Conservation (phyloP, 2,329 filamentous ascomycete genomes). For the Orbilia brochopaga region DNA sequence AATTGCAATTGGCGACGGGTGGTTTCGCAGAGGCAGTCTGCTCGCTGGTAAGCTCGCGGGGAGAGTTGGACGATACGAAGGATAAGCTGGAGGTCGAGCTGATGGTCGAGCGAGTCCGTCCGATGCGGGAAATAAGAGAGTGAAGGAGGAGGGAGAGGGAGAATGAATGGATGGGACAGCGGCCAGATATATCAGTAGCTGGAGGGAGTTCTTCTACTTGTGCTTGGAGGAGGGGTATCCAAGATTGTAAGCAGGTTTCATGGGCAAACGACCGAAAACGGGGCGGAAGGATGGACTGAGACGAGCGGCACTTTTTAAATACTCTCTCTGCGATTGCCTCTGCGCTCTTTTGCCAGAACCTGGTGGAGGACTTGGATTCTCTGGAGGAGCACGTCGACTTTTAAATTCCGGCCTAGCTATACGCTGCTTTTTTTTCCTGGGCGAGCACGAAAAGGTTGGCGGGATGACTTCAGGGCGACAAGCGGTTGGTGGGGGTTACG, state of each 20-base stretch:
- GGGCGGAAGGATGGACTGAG: conserved; percentile 14
- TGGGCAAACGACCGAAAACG: conserved; percentile 22
- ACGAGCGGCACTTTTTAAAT: conserved; percentile 33
- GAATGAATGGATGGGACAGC: conserved; percentile 11
- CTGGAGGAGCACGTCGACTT: conserved; percentile 47
- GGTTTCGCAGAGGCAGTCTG: conserved; percentile 13
- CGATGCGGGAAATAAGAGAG: background rate
- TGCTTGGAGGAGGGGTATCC: conserved; percentile 36
- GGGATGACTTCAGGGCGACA: conserved; percentile 46
- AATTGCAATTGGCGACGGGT: conserved; percentile 21
- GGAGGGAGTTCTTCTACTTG: conserved; percentile 1
- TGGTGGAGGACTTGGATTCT: conserved; percentile 1
- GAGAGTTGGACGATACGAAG: background rate
- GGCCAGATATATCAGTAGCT: background rate
- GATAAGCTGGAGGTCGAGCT: background rate
- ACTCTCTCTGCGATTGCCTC: conserved; percentile 25
- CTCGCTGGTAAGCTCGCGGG: conserved; percentile 5
- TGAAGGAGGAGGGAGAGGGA: conserved; percentile 1
- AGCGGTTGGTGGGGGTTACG: conserved; percentile 49
- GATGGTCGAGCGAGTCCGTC: background rate
- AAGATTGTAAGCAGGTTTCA: conserved; percentile 29
- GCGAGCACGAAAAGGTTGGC: conserved; percentile 7
- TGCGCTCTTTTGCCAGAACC: conserved; percentile 17
- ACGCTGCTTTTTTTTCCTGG: background rate
- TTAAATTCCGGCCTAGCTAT: conserved; percentile 33